Base-by-base conservation (phyloP, 1,284 basidiomycete genomes). In the Schizopora paradoxa region DNA sequence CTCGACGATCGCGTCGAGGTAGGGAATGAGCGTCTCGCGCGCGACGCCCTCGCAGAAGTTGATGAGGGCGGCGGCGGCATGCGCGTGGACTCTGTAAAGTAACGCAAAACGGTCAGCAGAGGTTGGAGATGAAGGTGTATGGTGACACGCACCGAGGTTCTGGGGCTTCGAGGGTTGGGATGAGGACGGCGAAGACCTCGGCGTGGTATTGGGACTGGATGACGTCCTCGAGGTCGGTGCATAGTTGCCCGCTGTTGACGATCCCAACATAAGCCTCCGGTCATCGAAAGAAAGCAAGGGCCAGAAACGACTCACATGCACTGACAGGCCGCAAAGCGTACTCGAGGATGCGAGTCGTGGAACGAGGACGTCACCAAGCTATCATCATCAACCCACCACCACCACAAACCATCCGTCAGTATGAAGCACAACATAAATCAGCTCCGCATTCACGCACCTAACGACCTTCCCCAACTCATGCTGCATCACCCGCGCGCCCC, bases 11-110 rank as follows among this genome's bases (percentile, higher is more conserved):
- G 77, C 73, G 45, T 90, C 86, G 11, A 92, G 74, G 60, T 87
- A 88, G 0, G 82, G 82, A 1, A 83, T 56, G 2, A 90, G 73
- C 0, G 76, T 79, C 14, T 83, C 74, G n/a, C 77, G 72, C 53
- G 79, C 81, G 25, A 86, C 83, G 29, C 84, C 84, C 60, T 91
- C 84, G 62, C 86, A 92, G 64, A 91, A 91, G 62, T 91, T 91
- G 58, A 91, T 88, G n/a, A 91, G 69, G 0, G 86, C 86, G 0
- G 89, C 83, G 0, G 87, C 86, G 0, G 89, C 86, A 54, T 92
- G 90, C 0, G 86, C 73, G 51, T 89, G 86, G 0, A 92, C 88
- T 23, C 89, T 89, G 55, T 23, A 31, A n/a, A 6, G 22, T 23
- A 21, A 34, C 26, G 16, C n/a, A n/a, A n/a, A n/a, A n/a, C n/a